phyloP scores from a whole-genome alignment of 2,329 filamentous ascomycete genomes.

The Calonectria naviculata region DNA sequence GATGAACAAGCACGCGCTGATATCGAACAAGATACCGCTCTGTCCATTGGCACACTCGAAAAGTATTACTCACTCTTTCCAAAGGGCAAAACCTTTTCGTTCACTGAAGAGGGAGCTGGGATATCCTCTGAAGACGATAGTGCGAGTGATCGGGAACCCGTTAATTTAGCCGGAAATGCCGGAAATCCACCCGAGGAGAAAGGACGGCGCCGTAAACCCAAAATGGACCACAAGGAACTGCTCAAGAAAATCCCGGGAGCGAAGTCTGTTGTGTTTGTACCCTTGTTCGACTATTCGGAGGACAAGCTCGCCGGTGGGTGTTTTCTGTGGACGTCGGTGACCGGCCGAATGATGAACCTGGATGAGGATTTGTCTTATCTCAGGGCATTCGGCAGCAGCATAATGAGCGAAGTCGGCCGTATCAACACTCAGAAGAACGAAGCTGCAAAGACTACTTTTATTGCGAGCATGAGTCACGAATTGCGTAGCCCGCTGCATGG shows the following conservation, averaged over 20 bases:
- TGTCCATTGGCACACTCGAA: constrained; percentile 43
- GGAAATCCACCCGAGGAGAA: neutral
- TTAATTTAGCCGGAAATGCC: neutral
- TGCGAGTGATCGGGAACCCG: constrained; percentile 39
- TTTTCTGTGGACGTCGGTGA: constrained; percentile 15
- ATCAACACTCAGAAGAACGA: constrained; percentile 63
- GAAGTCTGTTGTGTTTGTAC: constrained; percentile 48
- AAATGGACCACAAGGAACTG: constrained; percentile 46
- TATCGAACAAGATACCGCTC: constrained; percentile 40
- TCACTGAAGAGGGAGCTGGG: constrained; percentile 42
- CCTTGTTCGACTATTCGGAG: constrained; percentile 48
- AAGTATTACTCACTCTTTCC: constrained; percentile 45
- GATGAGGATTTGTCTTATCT: constrained; percentile 50
- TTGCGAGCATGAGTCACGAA: constrained; percentile 70
- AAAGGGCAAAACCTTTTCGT: constrained; percentile 43
- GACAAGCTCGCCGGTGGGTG: constrained; percentile 47
- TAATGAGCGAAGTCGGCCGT: constrained; percentile 65
- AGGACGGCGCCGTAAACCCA: constrained; percentile 24
- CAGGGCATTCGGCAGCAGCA: constrained; percentile 42
- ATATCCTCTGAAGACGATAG: constrained; percentile 47
- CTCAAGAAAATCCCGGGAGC: constrained; percentile 47
- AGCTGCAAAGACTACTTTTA: constrained; percentile 67
- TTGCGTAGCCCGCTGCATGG: constrained; percentile 67
- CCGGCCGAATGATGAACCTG: constrained; percentile 46
- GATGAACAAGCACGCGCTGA: constrained; percentile 37